Evolutionary conservation across 352 stramenopile genomes (phyloP).

Genomic region (Phytophthora cryptogea): DNA sequence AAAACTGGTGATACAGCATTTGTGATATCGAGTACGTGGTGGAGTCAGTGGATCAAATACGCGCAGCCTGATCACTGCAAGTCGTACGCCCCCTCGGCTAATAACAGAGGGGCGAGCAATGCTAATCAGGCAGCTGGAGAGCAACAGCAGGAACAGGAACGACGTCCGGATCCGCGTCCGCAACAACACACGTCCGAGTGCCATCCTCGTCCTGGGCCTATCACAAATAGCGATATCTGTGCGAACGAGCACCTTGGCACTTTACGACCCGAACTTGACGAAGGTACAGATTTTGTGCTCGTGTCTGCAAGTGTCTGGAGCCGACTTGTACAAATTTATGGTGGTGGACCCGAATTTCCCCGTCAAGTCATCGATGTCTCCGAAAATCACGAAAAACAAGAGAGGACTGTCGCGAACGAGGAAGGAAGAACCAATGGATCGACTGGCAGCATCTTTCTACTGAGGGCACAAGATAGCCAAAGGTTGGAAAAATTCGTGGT

Average conservation of each 20-base stretch:
- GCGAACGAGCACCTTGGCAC: constrained; percentile 43
- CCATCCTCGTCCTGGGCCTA: constrained; percentile 43
- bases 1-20: constrained; percentile 52
- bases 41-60: constrained; percentile 58
- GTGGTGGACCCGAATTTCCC: constrained; percentile 57
- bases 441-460: background rate
- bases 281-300: constrained; percentile 54
- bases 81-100: background rate
- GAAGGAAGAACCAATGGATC: constrained; percentile 2
- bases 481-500: constrained; percentile 32
- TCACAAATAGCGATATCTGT: constrained; percentile 50
- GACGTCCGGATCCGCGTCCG: constrained; percentile 6
- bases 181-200: constrained; percentile 7
- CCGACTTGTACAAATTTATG: constrained; percentile 55
- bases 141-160: constrained; percentile 24
- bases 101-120: background rate
- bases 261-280: constrained; percentile 35
- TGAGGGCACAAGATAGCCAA: constrained; percentile 8
- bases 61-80: constrained; percentile 19
- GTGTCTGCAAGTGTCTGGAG: constrained; percentile 51
- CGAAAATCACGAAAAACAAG: constrained; percentile 15
- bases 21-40: constrained; percentile 59
- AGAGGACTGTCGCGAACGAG: constrained; percentile 23
- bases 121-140: constrained; percentile 21
- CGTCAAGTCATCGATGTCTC: constrained; percentile 42